Evolutionary conservation across 2,329 filamentous ascomycete genomes (phyloP), one percentile per base, ranked within the genome.

Genomic region (Basipetospora chlamydospora): DNA sequence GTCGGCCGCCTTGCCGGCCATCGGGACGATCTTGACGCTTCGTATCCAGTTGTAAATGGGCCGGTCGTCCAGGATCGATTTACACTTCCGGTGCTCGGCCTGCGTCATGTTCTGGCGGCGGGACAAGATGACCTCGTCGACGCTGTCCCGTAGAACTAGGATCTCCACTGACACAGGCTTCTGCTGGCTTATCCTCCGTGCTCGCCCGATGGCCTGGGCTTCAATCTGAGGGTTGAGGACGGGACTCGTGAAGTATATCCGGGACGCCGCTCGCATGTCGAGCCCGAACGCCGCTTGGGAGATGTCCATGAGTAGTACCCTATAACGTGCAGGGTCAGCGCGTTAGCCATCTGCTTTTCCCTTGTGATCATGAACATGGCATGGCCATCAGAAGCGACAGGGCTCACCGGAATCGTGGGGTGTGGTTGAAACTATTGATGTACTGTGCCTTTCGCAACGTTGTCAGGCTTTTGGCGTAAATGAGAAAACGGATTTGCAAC

Each of bases 281-380:
- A 96, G 65, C 0, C 88, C 88, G 42, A 87, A 84, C 0, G 87
- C 84, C 21, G 87, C 87, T 50, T 90, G 84, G 2, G 73, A 74
- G n/a, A 95, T 71, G 49, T 94, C 86, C 80, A 95, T 94, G 1
- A 95, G 65, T 2, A 95, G 61, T 0, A 95, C 84, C 5, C 83
- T 63, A 30, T 37, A n/a, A n/a, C n/a, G n/a, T n/a, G n/a, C n/a
- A n/a, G n/a, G n/a, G n/a, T n/a, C n/a, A n/a, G 6, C 21, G 10
- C 30, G 16, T 30, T 30, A 23, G 22, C 28, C 28, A 30, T n/a
- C n/a, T n/a, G n/a, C n/a, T n/a, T n/a, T n/a, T n/a, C n/a, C n/a
- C n/a, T n/a, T n/a, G n/a, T n/a, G n/a, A n/a, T n/a, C n/a, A n/a
- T n/a, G n/a, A n/a, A n/a, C n/a, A n/a, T 3, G 12, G 25, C 6